Conservation (phyloP, 306 rosid species). For the Glycyrrhiza uralensis region DNA sequence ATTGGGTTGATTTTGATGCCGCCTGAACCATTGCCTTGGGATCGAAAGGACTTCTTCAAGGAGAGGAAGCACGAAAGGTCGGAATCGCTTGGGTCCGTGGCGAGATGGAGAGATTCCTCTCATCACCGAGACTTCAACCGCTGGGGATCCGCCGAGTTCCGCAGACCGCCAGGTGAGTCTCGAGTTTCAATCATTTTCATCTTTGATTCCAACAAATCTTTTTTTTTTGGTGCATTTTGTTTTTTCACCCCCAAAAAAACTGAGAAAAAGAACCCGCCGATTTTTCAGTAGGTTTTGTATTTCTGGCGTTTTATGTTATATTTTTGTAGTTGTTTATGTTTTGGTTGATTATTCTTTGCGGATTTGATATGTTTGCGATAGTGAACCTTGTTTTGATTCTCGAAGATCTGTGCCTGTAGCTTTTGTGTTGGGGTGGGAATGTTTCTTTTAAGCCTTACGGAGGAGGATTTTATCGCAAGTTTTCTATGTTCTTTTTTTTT, state of each 20-base stretch:
- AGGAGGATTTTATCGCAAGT: not conserved
- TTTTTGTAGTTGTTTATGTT: not conserved
- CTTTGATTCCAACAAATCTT: not conserved
- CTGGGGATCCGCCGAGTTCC: conserved; percentile 78
- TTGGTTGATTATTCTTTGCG: not conserved
- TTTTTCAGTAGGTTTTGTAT: not conserved
- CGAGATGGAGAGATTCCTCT: conserved; percentile 93
- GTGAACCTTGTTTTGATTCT: conserved; percentile 17
- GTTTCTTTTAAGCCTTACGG: not conserved
- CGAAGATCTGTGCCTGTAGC: conserved; percentile 36
- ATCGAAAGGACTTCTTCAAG: conserved; percentile 95
- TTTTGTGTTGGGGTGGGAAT: conserved; percentile 8
- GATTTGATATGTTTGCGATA: not conserved
- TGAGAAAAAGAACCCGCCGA: not conserved
- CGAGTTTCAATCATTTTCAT: conserved; percentile 1
- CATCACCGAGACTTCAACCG: conserved; percentile 75
- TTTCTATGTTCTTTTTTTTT: not conserved
- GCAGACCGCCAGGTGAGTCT: conserved; percentile 73
- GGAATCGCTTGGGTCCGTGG: conserved; percentile 72
- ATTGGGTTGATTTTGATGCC: conserved; percentile 89
- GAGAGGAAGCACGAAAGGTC: conserved; percentile 98
- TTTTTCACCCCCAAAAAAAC: not conserved
- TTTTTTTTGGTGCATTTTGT: not conserved
- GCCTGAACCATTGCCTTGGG: conserved; percentile 97
- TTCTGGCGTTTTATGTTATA: not conserved